phyloP scores from a whole-genome alignment of 2,329 filamentous ascomycete species.

The Pseudogymnoascus verrucosus region DNA sequence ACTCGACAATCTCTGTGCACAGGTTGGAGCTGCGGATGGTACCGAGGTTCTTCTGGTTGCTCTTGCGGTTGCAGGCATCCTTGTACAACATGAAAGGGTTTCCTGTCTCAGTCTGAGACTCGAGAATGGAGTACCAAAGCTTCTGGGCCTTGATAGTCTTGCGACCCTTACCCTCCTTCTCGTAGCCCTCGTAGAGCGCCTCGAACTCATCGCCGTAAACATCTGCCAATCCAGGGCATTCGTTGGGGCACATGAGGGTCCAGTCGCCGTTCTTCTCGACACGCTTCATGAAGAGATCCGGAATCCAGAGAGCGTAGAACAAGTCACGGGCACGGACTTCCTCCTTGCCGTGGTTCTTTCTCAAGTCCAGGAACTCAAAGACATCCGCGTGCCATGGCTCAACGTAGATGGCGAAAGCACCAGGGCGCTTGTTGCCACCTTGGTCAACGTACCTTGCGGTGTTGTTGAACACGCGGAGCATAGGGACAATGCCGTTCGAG shows the following conservation, averaged over 20 bases:
- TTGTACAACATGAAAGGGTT: slow-evolving; percentile 99
- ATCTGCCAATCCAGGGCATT: slow-evolving; percentile 89
- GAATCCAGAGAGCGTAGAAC: slow-evolving; percentile 97
- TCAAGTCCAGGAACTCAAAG: slow-evolving; percentile 92
- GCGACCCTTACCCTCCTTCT: slow-evolving; percentile 77
- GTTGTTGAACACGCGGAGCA: slow-evolving; percentile 99
- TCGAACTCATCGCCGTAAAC: slow-evolving; percentile 98
- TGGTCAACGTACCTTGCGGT: slow-evolving; percentile 98
- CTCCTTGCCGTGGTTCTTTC: slow-evolving; percentile 99
- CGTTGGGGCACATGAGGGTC: slow-evolving; percentile 97
- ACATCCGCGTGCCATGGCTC: slow-evolving; percentile 99
- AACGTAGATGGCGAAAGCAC: slow-evolving; percentile 96
- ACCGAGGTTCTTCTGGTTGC: slow-evolving; percentile 99
- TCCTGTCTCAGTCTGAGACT: slow-evolving; percentile 97
- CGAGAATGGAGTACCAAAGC: slow-evolving; percentile 97
- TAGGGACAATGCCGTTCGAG: slow-evolving; percentile 93
- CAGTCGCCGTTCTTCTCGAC: slow-evolving; percentile 94
- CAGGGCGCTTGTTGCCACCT: slow-evolving; percentile 97
- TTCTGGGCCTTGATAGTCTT: slow-evolving; percentile 95
- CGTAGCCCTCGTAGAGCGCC: slow-evolving; percentile 87
- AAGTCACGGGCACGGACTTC: slow-evolving; percentile 94
- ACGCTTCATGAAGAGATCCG: slow-evolving; percentile 99
- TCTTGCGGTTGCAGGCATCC: slow-evolving; percentile 96
- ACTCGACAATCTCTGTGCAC: slow-evolving; percentile 98
- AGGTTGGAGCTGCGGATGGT: slow-evolving; percentile 98